Conservation (phyloP, 805 yeast species). For the Ascoidea asiatica region DNA sequence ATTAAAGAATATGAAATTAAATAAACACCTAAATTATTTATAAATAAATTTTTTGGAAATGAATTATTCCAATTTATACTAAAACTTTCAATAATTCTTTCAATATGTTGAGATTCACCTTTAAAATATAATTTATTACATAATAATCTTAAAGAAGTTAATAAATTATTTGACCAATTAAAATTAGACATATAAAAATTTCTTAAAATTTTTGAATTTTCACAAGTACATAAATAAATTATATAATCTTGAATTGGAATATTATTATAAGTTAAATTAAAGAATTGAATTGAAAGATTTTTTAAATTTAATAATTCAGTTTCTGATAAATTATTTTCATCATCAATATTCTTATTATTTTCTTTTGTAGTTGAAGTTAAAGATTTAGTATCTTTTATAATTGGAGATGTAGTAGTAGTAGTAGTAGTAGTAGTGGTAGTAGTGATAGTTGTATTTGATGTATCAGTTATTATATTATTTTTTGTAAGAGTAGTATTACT, state of each 20-base stretch:
- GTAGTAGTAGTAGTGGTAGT: neutral
- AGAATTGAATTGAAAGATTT: slow-evolving; percentile 5
- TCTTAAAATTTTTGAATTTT: slow-evolving; percentile 8
- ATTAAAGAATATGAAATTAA: slow-evolving; percentile 38
- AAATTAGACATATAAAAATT: slow-evolving; percentile 7
- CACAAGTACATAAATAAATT: slow-evolving; percentile 8
- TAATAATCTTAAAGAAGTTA: slow-evolving; percentile 42
- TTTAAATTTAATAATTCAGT: neutral
- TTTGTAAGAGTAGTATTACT: no score
- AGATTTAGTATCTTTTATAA: neutral
- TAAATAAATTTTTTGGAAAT: slow-evolving; percentile 20
- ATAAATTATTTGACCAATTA: slow-evolving; percentile 5
- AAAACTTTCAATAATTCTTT: slow-evolving; percentile 59
- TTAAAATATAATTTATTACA: slow-evolving; percentile 82
- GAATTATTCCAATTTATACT: slow-evolving; percentile 7
- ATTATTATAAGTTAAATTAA: slow-evolving; percentile 3
- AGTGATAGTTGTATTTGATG: neutral
- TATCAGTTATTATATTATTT: neutral
- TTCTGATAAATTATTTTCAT: neutral
- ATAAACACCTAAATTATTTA: slow-evolving; percentile 37
- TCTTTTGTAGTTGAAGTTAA: neutral
- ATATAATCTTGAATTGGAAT: slow-evolving; percentile 10
- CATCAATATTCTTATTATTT: neutral
- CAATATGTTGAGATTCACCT: slow-evolving; percentile 96
- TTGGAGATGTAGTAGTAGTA: neutral